Evolutionary conservation across 2,329 filamentous ascomycete genomes (phyloP).

Genomic region (Albophoma yamanashiensis): DNA sequence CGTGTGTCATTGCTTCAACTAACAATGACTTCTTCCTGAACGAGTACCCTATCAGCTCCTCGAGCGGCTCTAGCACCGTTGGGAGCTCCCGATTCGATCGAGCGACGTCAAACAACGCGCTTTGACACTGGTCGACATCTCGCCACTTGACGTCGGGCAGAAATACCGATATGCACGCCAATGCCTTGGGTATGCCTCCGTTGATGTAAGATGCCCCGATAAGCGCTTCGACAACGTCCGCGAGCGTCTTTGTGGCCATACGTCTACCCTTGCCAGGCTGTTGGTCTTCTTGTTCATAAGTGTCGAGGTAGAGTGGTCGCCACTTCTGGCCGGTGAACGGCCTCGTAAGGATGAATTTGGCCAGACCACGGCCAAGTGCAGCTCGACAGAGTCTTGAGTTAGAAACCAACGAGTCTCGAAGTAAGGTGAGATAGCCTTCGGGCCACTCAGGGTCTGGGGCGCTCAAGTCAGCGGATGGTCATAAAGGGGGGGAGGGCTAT

Average conservation of each 20-base stretch:
- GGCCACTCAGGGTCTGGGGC: constrained; percentile 53
- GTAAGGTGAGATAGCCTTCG: constrained; percentile 62
- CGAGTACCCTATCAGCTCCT: constrained; percentile 57
- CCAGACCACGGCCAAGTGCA: constrained; percentile 52
- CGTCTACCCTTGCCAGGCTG: constrained; percentile 15
- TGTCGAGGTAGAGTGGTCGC: constrained; percentile 49
- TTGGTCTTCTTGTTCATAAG: constrained; percentile 14
- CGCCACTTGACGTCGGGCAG: constrained; percentile 49
- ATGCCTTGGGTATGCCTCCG: constrained; percentile 53
- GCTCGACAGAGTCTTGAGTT: constrained; percentile 64
- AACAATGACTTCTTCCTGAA: constrained; percentile 62
- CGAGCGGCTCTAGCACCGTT: constrained; percentile 37
- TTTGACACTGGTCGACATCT: constrained; percentile 27
- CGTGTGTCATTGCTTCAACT: constrained; percentile 71
- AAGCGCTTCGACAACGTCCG: constrained; percentile 78
- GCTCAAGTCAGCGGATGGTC: constrained; percentile 5
- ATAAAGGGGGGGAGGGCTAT: not conserved
- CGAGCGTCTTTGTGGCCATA: constrained; percentile 68
- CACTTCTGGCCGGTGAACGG: constrained; percentile 62
- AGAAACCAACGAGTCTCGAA: constrained; percentile 60
- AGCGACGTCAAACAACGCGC: constrained; percentile 31
- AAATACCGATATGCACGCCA: constrained; percentile 55
- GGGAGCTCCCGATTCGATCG: constrained; percentile 23
- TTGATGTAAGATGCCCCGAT: constrained; percentile 66
- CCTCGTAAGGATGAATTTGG: constrained; percentile 60